Evolutionary conservation across 2,329 filamentous ascomycete genomes (phyloP), one percentile per base, ranked within the genome.

Genomic region (Neopestalotiopsis rosae): DNA sequence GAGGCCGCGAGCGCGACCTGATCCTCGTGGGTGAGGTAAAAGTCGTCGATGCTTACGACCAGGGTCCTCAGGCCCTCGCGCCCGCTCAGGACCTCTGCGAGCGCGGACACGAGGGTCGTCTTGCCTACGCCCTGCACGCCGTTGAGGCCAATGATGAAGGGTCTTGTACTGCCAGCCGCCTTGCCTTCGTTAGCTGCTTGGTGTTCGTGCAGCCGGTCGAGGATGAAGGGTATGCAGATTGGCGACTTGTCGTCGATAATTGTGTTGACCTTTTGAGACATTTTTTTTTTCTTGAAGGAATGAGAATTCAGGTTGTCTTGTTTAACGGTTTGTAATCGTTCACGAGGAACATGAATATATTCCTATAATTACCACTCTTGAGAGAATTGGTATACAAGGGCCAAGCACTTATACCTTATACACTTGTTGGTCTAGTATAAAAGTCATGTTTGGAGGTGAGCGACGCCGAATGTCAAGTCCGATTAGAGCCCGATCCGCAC

Each of bases 91-190:
- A 87, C 88, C 24, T 84, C 78, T 72, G 89, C 87, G 58, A 97
- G 87, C 4, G 88, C 85, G 49, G 86, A 86, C 49, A 95, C 94
- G 75, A 97, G 87, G 13, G 95, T 97, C 3, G 95, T 97, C 84
- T 98, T 98, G 73, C 95, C 95, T 49, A 93, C 92, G 70, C 95
- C 95, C 82, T 98, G 95, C 34, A 97, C 90, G 70, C 95, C 95
- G 75, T 97, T 97, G 75, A 98, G 87, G 61, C 94, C 95, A 71
- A 98, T 87, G 78, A 97, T 89, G 80, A 97, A 93, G 34, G 94
- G 94, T 38, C 24, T 86, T 87, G 65, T 20, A 7, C 5, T 52
- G 45, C 45, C 7, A 52, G 45, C 45, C 45, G n/a, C 45, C 14
- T 52, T 52, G n/a, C 82, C 77, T 28, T 73, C 66, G 67, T 76